Base-by-base conservation (phyloP, 805 yeast genomes). In the Candida easanensis region DNA sequence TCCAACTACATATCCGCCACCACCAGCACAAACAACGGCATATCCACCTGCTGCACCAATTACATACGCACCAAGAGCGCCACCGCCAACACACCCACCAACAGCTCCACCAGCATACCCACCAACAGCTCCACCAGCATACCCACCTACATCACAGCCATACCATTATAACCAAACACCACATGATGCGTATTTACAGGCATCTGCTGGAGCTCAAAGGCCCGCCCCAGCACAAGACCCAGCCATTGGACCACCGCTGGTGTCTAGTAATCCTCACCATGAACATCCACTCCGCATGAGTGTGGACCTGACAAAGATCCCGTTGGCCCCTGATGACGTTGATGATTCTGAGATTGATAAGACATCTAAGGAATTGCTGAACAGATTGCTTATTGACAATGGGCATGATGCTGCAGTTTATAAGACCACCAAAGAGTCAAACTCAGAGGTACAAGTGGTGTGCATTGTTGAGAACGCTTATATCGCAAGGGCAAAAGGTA, bases 371-470 rank as follows among this genome's bases (percentile, higher is more conserved):
- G 53, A 49, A 27, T 45, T 41, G 33, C 31, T 51, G 33, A 49
- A 53, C 26, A 34, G 42, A 14, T 27, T 42, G 30, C 36, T 53
- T 6, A 33, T 41, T 10, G 39, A 38, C 9, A 38, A 26, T 10
- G 41, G 50, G 34, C 30, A 44, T 5, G 28, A 38, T 13, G 39
- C 50, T 5, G 57, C 56, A 3, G 53, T 46, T 16, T 53, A 51
- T 33, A 48, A 45, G 26, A 53, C 56, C 10, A 28, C 47, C 5
- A 53, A 53, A 25, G 27, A 48, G 3, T 44, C 39, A 6, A 46
- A 46, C 19, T 40, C 55, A 1, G 54, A 48, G 16, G 54, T 53
- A 15, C 51, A 51, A 28, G 56, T 53, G 5, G 36, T 45, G 7
- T 52, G 56, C 30, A 39, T 10, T 18, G 21, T 53, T 10, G 39